Base-by-base conservation (phyloP, 2,329 filamentous ascomycete genomes). In the Aureobasidium sp. region DNA sequence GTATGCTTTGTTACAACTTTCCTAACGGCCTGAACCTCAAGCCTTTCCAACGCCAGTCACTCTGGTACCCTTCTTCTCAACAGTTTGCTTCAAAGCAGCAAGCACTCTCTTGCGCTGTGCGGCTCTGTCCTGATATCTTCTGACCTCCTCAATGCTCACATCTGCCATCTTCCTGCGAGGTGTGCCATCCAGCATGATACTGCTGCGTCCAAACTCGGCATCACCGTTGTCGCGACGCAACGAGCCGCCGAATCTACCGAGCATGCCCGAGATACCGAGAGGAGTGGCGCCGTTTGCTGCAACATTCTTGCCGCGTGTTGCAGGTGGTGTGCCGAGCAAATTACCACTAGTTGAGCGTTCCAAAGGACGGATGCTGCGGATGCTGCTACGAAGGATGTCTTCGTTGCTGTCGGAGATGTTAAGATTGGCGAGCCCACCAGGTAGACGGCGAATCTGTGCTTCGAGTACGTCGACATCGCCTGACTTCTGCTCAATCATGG, bases 381-480 rank as follows among this genome's bases (percentile, higher is more conserved):
- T 64, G 13, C 66, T 65, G 15, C 65, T 65, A n/a, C 69, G 68
- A 47, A 74, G 67, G 34, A 72, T 66, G 55, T 74, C 71, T 59
- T 72, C 71, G 53, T 69, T 69, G 47, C 69, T 69, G 32, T 59
- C 55, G 8, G 29, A 63, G 6, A 73, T 68, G 39, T 67, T 67
- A 7, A 73, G 66, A 20, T 68, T 67, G 3, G 67, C 69, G 17
- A 71, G 62, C 8, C 71, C 72, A 3, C 62, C 60, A 2, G 75
- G 73, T 26, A 95, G 75, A 71, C 86, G 90, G 63, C 88, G 86
- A 77, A 99, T 85, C 72, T 96, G 90, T 52, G 87, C 84, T 76
- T 97, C 94, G 36, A 97, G 81, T 7, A 96, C 85, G 72, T 96
- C 91, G 59, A 99, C 86, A 69, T 97, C 93, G 63, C 88, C 90